Evolutionary conservation across 306 rosid species (phyloP), one percentile per base, ranked within the genome.

Genomic region (Cucurbita moschata): DNA sequence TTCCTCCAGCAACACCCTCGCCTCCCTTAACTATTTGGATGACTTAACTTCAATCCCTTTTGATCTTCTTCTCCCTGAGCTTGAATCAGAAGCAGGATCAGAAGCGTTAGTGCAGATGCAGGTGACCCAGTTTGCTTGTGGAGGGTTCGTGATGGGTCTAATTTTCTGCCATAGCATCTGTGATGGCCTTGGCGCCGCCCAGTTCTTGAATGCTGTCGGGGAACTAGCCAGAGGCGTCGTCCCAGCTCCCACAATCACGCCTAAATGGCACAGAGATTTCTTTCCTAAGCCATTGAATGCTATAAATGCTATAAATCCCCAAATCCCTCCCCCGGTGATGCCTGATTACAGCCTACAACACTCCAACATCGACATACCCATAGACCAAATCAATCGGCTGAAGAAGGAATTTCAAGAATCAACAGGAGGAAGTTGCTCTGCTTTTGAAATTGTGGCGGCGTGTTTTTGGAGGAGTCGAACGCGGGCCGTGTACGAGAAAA

Each of bases 181-280:
- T 6, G 96, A 92, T 44, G 97, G 97, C 18, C 88, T 92, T 23
- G 97, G 97, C 5, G 92, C 97, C 12, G 97, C 97, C 26, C 92
- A 87, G 35, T 92, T 92, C 75, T 87, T 92, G 16, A 89, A 86
- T 13, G 94, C 93, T 0, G 76, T 92, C 6, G 89, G 91, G 42
- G 96, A 92, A 72, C 26, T 85, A 12, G 90, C 96, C 6, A 81
- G 93, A 75, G 92, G 86, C 3, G 43, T 72, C 1, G 62, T 77
- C 6, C 79, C 1, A 50, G 54, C 76, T 8, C 90, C 82, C 18
- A 86, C 69, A 80, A 68, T 83, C 4, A 26, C 64, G n/a, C 94
- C 96, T 0, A 81, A 75, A 50, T 92, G 97, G 96, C 74, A 78
- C 2, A 83, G 96, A 46, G 77, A 86, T 79, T 89, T 92, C 72